Conservation (phyloP, 202 grass and related monocot genomes). For the Elaeis oleifera region DNA sequence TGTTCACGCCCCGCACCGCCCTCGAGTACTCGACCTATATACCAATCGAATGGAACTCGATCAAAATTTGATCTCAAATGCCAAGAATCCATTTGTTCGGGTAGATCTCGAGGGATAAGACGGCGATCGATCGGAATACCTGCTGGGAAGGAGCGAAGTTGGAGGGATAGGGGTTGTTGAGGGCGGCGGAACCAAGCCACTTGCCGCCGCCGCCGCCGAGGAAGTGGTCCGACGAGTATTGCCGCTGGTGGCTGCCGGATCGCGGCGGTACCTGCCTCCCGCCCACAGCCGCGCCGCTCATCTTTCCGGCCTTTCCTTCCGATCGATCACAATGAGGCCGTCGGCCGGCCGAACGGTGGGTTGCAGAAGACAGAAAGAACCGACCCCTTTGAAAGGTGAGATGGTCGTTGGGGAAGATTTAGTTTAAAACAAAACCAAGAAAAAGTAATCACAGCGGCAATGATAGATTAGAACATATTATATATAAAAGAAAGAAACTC, state of each 20-base stretch:
- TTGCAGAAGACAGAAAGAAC: too few species aligned
- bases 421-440: too few species aligned
- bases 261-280: conserved; percentile 16
- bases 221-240: conserved; percentile 68
- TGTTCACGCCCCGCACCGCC: conserved; percentile 39
- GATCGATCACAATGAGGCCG: too few species aligned
- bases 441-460: too few species aligned
- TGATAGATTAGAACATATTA: too few species aligned
- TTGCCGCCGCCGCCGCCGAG: conserved; percentile 27
- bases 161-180: not conserved
- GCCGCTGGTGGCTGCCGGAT: conserved; percentile 19
- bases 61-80: too few species aligned
- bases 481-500: too few species aligned
- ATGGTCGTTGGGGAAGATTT: too few species aligned
- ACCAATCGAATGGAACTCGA: too few species aligned
- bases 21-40: conserved; percentile 31
- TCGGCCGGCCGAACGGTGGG: too few species aligned
- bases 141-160: conserved; percentile 13
- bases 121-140: conserved; percentile 6
- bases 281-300: not conserved
- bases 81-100: conserved; percentile 7
- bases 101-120: conserved; percentile 37
- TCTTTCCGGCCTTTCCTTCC: not conserved
- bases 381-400: too few species aligned
- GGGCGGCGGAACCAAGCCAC: not conserved